Percentiles rank a stretch among this genome's conserved stretches.
Conservation (phyloP, 805 yeast genomes). For the Yamadazyma scolyti region DNA sequence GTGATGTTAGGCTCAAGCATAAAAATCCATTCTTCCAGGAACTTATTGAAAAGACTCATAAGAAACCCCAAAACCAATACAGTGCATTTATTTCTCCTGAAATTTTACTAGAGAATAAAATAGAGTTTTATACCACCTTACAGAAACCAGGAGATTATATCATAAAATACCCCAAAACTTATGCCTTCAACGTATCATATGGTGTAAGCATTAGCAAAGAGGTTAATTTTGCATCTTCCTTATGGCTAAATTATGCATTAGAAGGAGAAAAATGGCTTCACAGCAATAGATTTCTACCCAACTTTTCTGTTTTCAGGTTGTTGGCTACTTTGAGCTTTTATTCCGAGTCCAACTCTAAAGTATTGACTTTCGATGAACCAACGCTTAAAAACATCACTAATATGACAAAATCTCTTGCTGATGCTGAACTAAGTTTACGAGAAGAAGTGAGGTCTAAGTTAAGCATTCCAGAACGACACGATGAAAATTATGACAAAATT, state of each 20-base stretch:
- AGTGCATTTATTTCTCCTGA: slow-evolving; percentile 39
- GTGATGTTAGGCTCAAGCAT: slow-evolving; percentile 26
- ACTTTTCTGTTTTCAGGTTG: slow-evolving; percentile 48
- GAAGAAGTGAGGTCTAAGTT: slow-evolving; percentile 36
- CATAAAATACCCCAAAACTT: slow-evolving; percentile 54
- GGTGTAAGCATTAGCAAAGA: slow-evolving; percentile 58
- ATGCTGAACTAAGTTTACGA: slow-evolving; percentile 47
- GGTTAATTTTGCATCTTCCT: slow-evolving; percentile 51
- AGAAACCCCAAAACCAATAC: slow-evolving; percentile 3
- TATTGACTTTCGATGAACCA: slow-evolving; percentile 30
- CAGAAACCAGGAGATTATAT: slow-evolving; percentile 64
- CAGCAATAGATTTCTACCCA: slow-evolving; percentile 47
- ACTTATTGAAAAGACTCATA: slow-evolving; percentile 14
- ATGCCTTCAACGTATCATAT: slow-evolving; percentile 46
- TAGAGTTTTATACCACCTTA: slow-evolving; percentile 42
- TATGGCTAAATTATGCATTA: slow-evolving; percentile 51
- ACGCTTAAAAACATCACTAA: slow-evolving; percentile 30
- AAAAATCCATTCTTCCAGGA: slow-evolving; percentile 21
- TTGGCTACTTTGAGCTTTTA: slow-evolving; percentile 44
- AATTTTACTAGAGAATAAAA: slow-evolving; percentile 44
- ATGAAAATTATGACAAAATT: too few species aligned
- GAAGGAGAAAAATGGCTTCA: slow-evolving; percentile 52
- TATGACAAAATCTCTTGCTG: slow-evolving; percentile 29
- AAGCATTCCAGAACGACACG: slow-evolving; percentile 16
- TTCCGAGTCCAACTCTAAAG: slow-evolving; percentile 16